Conservation (phyloP, 2,329 filamentous ascomycete genomes). For the Amauroascus niger region DNA sequence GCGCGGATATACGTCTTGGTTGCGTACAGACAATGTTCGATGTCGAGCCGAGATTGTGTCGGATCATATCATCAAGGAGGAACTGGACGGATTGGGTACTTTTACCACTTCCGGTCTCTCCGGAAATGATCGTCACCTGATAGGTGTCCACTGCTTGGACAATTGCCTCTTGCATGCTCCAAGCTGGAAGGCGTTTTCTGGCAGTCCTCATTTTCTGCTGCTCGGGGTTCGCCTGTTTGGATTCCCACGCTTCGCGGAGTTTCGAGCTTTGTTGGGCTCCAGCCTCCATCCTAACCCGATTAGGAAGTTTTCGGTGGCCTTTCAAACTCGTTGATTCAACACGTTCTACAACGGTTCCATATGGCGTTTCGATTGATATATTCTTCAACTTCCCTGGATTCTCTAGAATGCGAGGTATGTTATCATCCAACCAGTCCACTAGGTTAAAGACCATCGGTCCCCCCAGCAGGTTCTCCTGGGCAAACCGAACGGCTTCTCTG, state of each 20-base stretch:
- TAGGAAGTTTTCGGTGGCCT: constrained; percentile 39
- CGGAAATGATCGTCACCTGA: constrained; percentile 92
- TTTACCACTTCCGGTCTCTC: constrained; percentile 94
- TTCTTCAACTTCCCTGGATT: constrained; percentile 75
- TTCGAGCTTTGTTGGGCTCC: constrained; percentile 51
- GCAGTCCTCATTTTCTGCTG: constrained; percentile 66
- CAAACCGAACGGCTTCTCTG: constrained; percentile 63
- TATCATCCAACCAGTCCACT: constrained; percentile 82
- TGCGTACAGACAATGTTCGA: constrained; percentile 95
- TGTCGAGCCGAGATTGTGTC: constrained; percentile 59
- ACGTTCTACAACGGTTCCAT: constrained; percentile 48
- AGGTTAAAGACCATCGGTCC: constrained; percentile 88
- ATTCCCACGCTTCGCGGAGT: constrained; percentile 55
- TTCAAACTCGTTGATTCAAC: constrained; percentile 12
- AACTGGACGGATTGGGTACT: constrained; percentile 97
- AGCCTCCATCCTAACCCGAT: constrained; percentile 54
- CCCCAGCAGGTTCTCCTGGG: constrained; percentile 60
- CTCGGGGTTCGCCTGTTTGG: constrained; percentile 53
- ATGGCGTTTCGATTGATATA: constrained; percentile 67
- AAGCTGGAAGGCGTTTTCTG: constrained; percentile 71
- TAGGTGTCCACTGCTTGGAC: constrained; percentile 63
- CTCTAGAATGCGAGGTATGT: constrained; percentile 71
- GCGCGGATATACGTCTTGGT: constrained; percentile 83
- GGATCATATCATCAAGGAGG: constrained; percentile 81
- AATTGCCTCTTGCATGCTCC: constrained; percentile 69